Percentiles rank a stretch among this genome's conserved stretches.
Conservation (phyloP, 495 filamentous ascomycete species). For the Penicillium parvum region DNA sequence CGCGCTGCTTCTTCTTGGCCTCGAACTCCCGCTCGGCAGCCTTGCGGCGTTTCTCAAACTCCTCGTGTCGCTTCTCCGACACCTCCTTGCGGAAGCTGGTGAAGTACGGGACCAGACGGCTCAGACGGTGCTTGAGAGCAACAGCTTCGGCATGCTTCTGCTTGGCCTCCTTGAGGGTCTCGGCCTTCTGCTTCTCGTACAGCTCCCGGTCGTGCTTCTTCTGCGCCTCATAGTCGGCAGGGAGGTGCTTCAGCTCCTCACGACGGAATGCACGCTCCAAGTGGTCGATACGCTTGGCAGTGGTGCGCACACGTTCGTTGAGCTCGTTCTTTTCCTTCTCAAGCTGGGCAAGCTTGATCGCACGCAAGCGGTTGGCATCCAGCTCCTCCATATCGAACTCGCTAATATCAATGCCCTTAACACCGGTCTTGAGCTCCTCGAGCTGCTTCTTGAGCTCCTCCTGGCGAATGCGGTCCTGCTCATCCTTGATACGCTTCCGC, state of each 20-base stretch:
- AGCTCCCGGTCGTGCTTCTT: constrained; percentile 72
- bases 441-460: constrained; percentile 95
- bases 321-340: constrained; percentile 97
- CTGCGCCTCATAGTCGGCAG: constrained; percentile 81
- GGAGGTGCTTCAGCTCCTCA: constrained; percentile 88
- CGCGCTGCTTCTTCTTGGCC: constrained; percentile 78
- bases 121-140: constrained; percentile 85
- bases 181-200: constrained; percentile 71
- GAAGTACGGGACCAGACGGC: constrained; percentile 74
- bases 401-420: constrained; percentile 73
- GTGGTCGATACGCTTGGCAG: constrained; percentile 94
- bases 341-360: constrained; percentile 89
- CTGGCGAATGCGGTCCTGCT: constrained; percentile 85
- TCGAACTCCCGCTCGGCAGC: constrained; percentile 86
- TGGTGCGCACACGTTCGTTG: constrained; percentile 81
- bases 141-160: constrained; percentile 86
- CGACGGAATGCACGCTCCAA: constrained; percentile 93
- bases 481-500: constrained; percentile 78
- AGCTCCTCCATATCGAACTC: constrained; percentile 78
- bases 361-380: constrained; percentile 82
- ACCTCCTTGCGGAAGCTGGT: constrained; percentile 75
- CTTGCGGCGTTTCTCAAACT: constrained; percentile 90
- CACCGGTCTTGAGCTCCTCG: constrained; percentile 85
- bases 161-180: constrained; percentile 75
- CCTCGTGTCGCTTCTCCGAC: constrained; percentile 79